Conservation (phyloP, 352 stramenopile genomes). For the Globisporangium lucens region DNA sequence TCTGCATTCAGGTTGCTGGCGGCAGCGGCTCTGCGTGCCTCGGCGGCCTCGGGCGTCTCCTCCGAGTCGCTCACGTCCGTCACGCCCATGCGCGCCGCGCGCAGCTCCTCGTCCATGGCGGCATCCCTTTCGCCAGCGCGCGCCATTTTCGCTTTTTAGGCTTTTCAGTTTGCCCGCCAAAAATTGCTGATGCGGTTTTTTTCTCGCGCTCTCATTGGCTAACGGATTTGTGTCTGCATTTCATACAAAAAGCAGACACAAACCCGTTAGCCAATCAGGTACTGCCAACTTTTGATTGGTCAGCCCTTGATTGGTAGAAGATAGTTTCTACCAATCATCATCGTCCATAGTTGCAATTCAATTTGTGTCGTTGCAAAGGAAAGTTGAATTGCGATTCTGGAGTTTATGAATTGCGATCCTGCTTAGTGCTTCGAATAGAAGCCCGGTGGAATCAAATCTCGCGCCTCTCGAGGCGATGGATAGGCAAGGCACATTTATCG, state of each 20-base stretch:
- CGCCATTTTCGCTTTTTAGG: constrained; percentile 4
- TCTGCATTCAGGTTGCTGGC: constrained; percentile 17
- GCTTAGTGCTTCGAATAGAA: neutral
- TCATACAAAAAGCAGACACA: too few species aligned
- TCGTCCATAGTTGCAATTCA: too few species aligned
- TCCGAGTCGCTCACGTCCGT: constrained; percentile 11
- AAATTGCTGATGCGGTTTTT: neutral
- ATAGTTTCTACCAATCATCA: too few species aligned
- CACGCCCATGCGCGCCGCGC: constrained; percentile 6
- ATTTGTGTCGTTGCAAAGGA: neutral
- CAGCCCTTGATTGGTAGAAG: too few species aligned
- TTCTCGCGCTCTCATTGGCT: too few species aligned
- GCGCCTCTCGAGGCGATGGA: neutral
- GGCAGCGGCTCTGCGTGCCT: constrained; percentile 11
- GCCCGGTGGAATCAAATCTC: constrained; percentile 1
- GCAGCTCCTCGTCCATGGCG: neutral
- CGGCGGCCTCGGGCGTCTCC: constrained; percentile 11
- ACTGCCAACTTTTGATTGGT: too few species aligned
- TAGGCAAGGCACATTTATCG: neutral
- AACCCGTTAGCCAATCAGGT: too few species aligned
- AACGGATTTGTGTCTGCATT: too few species aligned
- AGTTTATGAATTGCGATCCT: neutral
- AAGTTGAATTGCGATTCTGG: neutral
- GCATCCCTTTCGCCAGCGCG: constrained; percentile 3
- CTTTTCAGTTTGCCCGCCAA: neutral